These are phyloP conservation scores for Dendrobium huoshanense DNA, from an alignment of 106 monocot species.

Conservation along the genomic window DNA sequence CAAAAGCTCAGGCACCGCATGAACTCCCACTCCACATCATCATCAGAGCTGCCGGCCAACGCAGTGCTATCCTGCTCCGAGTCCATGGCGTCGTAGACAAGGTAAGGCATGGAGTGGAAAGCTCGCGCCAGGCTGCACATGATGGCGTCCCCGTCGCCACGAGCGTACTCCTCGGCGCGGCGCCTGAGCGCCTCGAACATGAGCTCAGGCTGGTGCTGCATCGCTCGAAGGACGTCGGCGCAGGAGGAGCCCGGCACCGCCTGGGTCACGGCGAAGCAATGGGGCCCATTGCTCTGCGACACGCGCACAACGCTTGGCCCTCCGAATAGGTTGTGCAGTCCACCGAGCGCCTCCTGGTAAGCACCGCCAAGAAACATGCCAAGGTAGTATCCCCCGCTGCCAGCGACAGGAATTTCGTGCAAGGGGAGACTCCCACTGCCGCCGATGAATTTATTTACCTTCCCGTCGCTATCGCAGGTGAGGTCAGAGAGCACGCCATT, in stretches of 20 bases:
- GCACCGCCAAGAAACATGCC: conserved; percentile 98
- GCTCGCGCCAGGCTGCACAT: conserved; percentile 29
- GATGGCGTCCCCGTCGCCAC: conserved; percentile 10
- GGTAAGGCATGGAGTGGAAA: conserved; percentile 84
- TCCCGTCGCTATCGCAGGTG: conserved; percentile 97
- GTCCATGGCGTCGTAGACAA: conserved; percentile 18
- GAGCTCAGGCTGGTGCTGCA: conserved; percentile 93
- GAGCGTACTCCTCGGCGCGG: conserved; percentile 40
- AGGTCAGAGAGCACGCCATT: conserved; percentile 73
- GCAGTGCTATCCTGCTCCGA: background rate
- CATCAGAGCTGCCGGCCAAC: background rate
- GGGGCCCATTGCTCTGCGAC: conserved; percentile 73
- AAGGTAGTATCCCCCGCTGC: conserved; percentile 54
- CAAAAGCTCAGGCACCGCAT: conserved; percentile 58
- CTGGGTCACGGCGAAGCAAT: conserved; percentile 76
- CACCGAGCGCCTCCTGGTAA: conserved; percentile 98
- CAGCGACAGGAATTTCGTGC: conserved; percentile 38
- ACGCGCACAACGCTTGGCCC: conserved; percentile 93
- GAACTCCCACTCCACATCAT: conserved; percentile 57
- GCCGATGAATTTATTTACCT: conserved; percentile 71
- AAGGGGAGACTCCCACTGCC: conserved; percentile 59
- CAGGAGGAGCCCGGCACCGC: conserved; percentile 64
- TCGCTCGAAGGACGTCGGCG: conserved; percentile 73
- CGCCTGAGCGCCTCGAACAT: conserved; percentile 80
- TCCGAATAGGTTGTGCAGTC: conserved; percentile 91